Evolutionary conservation across 805 yeast genomes (phyloP), one percentile per base, ranked within the genome.

Genomic region (Lipomyces starkeyi): DNA sequence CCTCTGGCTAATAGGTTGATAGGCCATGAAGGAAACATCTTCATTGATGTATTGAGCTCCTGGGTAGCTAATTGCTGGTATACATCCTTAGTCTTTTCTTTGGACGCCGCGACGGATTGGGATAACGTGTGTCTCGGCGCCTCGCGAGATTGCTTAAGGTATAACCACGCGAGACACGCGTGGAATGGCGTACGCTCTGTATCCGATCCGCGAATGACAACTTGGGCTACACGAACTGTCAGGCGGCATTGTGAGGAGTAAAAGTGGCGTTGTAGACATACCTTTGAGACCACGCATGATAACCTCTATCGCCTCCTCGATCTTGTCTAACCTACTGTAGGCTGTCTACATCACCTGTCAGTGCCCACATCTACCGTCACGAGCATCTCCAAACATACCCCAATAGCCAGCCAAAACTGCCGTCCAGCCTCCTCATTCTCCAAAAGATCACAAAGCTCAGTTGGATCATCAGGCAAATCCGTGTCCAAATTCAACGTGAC

Each of bases 391-490:
- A 2, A 17, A 66, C 74, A 8, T 71, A 73, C 76, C 0, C 97
- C 93, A 70, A 93, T 87, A 27, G 89, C 84, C 22, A 91, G 79
- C 99, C 99, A 95, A 79, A 87, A 91, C 75, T 88, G 88, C 64
- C 85, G 82, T 27, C 85, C 87, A 61, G 94, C 88, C 65, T 85
- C 86, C 80, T 95, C 98, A 72, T 90, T 91, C 70, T 90, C 89
- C 70, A 95, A 81, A 70, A 94, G 84, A 34, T 86, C 85, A 71
- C 90, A 87, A 70, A 95, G 83, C 75, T 95, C 98, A 58, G 87
- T 84, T 3, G 97, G 91, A 77, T 94, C 97, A 27, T 91, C 97
- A 3, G 97, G 97, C 65, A 93, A 82, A 75, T 94, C 98, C 47
- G 88, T 87, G 62, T 85, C 85, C 68, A 90, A 83, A 75, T 93